Percentiles rank a stretch among this genome's conserved stretches.
Evolutionary conservation across 768 basidiomycete genomes (phyloP).

Genomic region (Boletus subparvulus): DNA sequence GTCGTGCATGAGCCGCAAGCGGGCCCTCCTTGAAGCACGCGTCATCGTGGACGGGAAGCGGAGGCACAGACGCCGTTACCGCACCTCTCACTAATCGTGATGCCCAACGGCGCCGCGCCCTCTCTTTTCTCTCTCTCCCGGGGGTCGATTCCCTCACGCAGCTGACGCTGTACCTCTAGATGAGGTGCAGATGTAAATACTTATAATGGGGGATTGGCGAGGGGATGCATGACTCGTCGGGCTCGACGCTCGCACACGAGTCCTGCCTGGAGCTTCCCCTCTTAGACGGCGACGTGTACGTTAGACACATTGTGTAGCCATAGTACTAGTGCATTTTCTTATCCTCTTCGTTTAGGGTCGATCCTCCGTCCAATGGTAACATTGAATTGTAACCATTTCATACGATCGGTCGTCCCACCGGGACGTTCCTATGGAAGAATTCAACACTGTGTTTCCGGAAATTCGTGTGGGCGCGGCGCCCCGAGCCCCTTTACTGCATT

Average conservation of each 20-base stretch:
- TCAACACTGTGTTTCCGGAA: too few species aligned
- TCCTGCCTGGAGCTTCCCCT: constrained; percentile 9
- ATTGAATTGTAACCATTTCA: too few species aligned
- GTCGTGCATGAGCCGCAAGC: constrained; percentile 16
- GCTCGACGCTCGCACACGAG: constrained; percentile 2
- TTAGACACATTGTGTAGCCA: constrained; percentile 8
- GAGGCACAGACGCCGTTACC: constrained; percentile 18
- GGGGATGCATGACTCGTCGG: not conserved
- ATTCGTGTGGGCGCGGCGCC: too few species aligned
- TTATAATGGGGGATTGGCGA: not conserved
- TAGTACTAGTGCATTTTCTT: not conserved
- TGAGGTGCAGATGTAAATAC: not conserved
- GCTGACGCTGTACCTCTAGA: constrained; percentile 6
- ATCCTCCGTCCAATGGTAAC: too few species aligned
- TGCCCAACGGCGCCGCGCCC: not conserved
- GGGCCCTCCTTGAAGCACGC: not conserved
- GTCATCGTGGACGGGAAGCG: constrained; percentile 1
- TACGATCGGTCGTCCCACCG: too few species aligned
- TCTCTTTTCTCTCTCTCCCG: not conserved
- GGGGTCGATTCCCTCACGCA: not conserved
- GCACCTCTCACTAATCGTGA: constrained; percentile 9
- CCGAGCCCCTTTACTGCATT: too few species aligned
- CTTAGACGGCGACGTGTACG: not conserved
- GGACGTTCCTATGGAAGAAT: too few species aligned
- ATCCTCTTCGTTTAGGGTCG: too few species aligned